These are phyloP conservation scores for Mortierella sp. DNA, from an alignment of 371 early-diverging fungal genomes.

Conservation along the genomic window DNA sequence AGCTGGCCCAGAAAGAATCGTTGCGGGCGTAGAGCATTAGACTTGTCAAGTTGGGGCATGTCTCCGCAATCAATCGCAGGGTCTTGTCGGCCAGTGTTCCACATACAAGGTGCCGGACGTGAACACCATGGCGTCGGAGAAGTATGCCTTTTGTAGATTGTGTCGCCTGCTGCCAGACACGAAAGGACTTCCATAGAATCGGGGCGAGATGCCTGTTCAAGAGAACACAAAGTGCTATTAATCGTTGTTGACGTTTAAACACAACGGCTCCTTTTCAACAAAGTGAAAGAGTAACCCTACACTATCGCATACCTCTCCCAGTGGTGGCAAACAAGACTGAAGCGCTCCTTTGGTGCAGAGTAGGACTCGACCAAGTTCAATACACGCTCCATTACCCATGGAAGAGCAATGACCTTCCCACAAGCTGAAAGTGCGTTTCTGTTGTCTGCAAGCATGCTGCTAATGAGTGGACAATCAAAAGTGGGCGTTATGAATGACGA, in stretches of 20 bases:
- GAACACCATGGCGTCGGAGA: conserved; percentile 21
- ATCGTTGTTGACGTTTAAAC: background rate
- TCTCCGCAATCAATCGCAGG: conserved; percentile 20
- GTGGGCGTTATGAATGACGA: background rate
- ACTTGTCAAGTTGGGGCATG: conserved; percentile 16
- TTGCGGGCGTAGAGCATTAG: conserved; percentile 21
- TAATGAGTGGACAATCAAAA: background rate
- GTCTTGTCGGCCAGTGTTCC: conserved; percentile 18
- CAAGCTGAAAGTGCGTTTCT: background rate
- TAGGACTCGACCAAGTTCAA: conserved; percentile 45
- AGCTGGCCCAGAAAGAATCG: conserved; percentile 22
- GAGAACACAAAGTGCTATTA: background rate
- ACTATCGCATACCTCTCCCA: conserved; percentile 30
- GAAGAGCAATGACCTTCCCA: conserved; percentile 24
- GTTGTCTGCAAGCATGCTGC: background rate
- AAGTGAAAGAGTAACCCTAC: background rate
- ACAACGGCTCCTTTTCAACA: background rate
- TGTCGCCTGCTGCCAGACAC: conserved; percentile 4
- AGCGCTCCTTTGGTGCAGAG: conserved; percentile 9
- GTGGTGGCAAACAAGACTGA: conserved; percentile 29
- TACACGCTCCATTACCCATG: conserved; percentile 59
- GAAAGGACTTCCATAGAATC: conserved; percentile 17
- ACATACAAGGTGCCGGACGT: conserved; percentile 17
- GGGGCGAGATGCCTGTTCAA: conserved; percentile 17
- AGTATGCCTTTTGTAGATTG: conserved; percentile 3